Evolutionary conservation across 441 rosid species (phyloP).

Genomic region (Macaranga tanarius): DNA sequence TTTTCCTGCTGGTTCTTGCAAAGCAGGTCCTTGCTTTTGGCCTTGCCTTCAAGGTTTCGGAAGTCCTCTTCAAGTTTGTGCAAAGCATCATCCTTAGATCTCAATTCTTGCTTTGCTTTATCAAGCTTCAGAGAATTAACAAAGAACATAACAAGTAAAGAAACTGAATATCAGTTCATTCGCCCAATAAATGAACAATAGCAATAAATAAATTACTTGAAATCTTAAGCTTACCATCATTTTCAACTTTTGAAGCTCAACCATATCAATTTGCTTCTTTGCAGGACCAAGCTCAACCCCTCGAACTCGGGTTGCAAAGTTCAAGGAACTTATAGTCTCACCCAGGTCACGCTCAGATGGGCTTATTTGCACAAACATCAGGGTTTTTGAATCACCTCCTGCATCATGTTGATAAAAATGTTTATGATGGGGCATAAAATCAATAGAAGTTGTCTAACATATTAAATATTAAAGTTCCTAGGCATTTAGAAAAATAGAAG

Average conservation of each 20-base stretch:
- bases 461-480: background rate
- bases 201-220: background rate
- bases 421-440: background rate
- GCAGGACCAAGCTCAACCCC: slow-evolving; percentile 78
- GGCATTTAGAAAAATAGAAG: background rate
- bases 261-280: slow-evolving; percentile 59
- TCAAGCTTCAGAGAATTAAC: slow-evolving; percentile 49
- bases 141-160: background rate
- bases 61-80: slow-evolving; percentile 65
- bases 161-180: background rate
- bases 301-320: slow-evolving; percentile 78
- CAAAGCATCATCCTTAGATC: slow-evolving; percentile 65
- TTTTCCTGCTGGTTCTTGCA: slow-evolving; percentile 59
- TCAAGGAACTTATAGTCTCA: slow-evolving; percentile 73
- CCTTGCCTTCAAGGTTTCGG: slow-evolving; percentile 58
- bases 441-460: background rate
- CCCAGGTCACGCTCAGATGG: slow-evolving; percentile 68
- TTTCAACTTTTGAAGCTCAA: slow-evolving; percentile 67
- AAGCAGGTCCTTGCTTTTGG: slow-evolving; percentile 54
- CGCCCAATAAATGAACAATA: background rate
- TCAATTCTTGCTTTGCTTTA: slow-evolving; percentile 65
- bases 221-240: slow-evolving; percentile 40
- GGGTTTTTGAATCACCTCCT: slow-evolving; percentile 83
- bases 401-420: slow-evolving; percentile 16
- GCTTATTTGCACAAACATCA: slow-evolving; percentile 84